Evolutionary conservation across 2,329 filamentous ascomycete species (phyloP), one percentile per base, ranked within the genome.

Genomic region (Clathrospora elynae): DNA sequence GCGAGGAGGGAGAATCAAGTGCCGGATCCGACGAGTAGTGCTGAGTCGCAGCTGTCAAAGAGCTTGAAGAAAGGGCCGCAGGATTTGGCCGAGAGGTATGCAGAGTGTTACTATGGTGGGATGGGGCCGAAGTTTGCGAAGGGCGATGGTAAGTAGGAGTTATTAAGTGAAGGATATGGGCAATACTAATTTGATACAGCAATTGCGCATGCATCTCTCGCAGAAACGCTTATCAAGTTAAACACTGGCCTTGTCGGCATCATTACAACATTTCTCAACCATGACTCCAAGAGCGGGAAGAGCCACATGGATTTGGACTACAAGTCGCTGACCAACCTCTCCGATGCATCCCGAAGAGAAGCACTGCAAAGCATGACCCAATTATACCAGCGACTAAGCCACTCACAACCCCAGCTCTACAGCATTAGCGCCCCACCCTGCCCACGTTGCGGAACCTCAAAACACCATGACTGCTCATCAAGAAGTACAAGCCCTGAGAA

Each of bases 221-320:
- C 72, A 8, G 72, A 72, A 46, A 72, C 73, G 12, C 51, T 77
- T 16, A 66, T 76, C 42, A 74, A 67, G 47, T 59, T 77, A 18
- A 77, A 77, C 47, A 73, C 72, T 12, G 73, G 75, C 25, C 68
- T 77, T 4, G 72, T 77, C 6, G 57, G 60, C 42, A 75, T 77
- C 52, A 75, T 77, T 37, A 62, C 72, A 13, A 58, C 71, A 2
- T 76, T 76, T 41, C 51, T 76, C 24, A 60, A 67, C 17, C 61
- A 65, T 43, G 67, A 71, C 40, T 53, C 64, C 9, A 69, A 67
- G 41, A 49, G 57, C 25, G 45, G 44, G n/a, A 61, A 61, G 26
- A 54, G 45, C 30, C 52, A 62, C 41, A 47, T 67, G 20, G 54
- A 64, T 22, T 55, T 76, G 13, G 73, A 77, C 61, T 77, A 74